These are phyloP conservation scores for Pelargonium myrrhifolium DNA, from an alignment of 441 rosid genomes.

Conservation along the genomic window DNA sequence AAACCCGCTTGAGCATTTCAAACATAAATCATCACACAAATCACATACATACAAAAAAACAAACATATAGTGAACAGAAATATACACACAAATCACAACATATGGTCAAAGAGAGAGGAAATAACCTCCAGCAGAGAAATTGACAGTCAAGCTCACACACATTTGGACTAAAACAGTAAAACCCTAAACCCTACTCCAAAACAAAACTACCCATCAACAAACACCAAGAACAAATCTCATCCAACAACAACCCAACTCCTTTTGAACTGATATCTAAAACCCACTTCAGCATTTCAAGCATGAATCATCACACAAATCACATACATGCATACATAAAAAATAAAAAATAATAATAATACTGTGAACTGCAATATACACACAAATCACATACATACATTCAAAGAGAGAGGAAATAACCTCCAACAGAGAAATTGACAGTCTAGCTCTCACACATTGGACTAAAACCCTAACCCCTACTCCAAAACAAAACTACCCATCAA, in stretches of 20 bases:
- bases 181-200: neutral
- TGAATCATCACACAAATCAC: neutral
- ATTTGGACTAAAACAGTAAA: too few relatives aligned
- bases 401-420: slow-evolving; percentile 51
- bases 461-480: too few relatives aligned
- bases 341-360: neutral
- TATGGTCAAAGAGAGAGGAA: neutral
- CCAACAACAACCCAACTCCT: neutral
- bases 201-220: neutral
- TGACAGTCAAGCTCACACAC: slow-evolving; percentile 38
- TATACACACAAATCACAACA: neutral
- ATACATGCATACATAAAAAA: neutral
- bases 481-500: too few relatives aligned
- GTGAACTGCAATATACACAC: neutral
- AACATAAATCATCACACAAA: slow-evolving; percentile 6
- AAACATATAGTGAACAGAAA: neutral
- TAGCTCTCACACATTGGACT: slow-evolving; percentile 11
- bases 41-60: neutral
- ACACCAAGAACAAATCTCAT: slow-evolving; percentile 5
- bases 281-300: slow-evolving; percentile 16
- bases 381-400: neutral
- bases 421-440: slow-evolving; percentile 67
- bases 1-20: slow-evolving; percentile 15
- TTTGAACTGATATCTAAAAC: slow-evolving; percentile 11
- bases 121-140: slow-evolving; percentile 73